Conservation (phyloP, 805 yeast genomes). For the Metschnikowia anglica region DNA sequence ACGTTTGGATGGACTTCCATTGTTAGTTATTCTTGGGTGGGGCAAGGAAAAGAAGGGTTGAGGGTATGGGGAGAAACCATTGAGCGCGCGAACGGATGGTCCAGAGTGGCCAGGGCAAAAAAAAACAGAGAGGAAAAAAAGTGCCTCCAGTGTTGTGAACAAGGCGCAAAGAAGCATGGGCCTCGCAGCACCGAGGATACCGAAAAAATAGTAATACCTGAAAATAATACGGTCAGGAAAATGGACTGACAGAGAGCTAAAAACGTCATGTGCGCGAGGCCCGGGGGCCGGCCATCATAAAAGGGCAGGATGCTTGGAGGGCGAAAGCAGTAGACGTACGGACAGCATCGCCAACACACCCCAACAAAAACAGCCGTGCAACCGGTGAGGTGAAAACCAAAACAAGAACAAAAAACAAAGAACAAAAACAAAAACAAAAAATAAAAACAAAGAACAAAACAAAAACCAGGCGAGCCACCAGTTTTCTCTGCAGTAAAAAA, state of each 20-base stretch:
- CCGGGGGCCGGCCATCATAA: too few relatives aligned
- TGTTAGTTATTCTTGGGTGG: constrained; percentile 13
- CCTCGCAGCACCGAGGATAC: too few relatives aligned
- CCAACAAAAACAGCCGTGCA: too few relatives aligned
- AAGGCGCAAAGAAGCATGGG: background rate
- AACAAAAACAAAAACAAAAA: constrained; percentile 1
- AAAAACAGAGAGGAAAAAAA: constrained; percentile 2
- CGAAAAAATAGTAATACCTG: too few relatives aligned
- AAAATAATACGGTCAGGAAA: too few relatives aligned
- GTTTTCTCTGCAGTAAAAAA: too few relatives aligned
- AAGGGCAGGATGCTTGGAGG: too few relatives aligned
- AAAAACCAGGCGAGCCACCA: background rate
- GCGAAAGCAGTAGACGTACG: too few relatives aligned
- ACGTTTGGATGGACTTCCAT: constrained; percentile 74
- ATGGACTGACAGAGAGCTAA: too few relatives aligned
- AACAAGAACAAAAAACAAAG: constrained; percentile 4
- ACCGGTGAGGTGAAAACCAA: background rate
- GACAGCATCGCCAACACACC: too few relatives aligned
- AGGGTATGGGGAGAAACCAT: constrained; percentile 2
- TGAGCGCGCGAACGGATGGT: constrained; percentile 5
- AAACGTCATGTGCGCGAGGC: too few relatives aligned
- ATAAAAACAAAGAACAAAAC: background rate
- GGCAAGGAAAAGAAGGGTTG: constrained; percentile 7
- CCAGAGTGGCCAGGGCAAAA: constrained; percentile 6
- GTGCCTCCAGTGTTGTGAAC: too few relatives aligned